phyloP scores from a whole-genome alignment of 768 basidiomycete genomes.

The Podaxis sp. region DNA sequence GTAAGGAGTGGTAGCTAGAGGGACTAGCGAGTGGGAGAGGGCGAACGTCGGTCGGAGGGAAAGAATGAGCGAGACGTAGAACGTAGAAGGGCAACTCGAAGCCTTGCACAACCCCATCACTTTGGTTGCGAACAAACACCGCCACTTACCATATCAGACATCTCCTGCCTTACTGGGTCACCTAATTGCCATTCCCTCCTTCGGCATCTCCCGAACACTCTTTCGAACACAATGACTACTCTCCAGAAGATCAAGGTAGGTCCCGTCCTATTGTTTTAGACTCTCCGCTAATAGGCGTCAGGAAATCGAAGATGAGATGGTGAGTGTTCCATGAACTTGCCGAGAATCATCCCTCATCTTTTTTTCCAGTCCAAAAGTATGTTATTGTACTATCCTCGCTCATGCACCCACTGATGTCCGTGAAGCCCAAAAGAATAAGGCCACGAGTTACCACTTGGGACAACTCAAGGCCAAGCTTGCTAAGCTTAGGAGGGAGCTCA shows the following conservation, averaged over 20 bases:
- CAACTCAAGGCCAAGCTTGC: constrained; percentile 98
- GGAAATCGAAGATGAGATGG: constrained; percentile 99
- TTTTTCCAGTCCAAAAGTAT: constrained; percentile 72
- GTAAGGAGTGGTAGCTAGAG: constrained; percentile 30
- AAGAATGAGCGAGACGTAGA: constrained; percentile 16
- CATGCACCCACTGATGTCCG: constrained; percentile 18
- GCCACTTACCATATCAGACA: constrained; percentile 16
- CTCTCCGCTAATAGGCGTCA: constrained; percentile 30
- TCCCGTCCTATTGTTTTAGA: constrained; percentile 20
- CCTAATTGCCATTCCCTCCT: neutral
- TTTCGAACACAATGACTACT: constrained; percentile 70
- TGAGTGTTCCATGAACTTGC: constrained; percentile 34
- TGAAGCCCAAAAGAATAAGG: constrained; percentile 94
- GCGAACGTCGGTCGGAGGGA: constrained; percentile 12
- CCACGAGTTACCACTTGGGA: constrained; percentile 93
- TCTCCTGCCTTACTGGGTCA: neutral
- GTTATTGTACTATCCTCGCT: constrained; percentile 23
- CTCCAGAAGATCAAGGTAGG: constrained; percentile 85
- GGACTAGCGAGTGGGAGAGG: constrained; percentile 25
- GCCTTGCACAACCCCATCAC: constrained; percentile 14
- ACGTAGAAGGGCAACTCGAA: constrained; percentile 20
- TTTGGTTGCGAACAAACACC: constrained; percentile 6
- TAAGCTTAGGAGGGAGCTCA: constrained; percentile 93
- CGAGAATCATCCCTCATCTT: constrained; percentile 13
- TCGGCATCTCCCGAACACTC: constrained; percentile 40